phyloP scores from a whole-genome alignment of 129 eudicot genomes.

The Saussurea involucrata region DNA sequence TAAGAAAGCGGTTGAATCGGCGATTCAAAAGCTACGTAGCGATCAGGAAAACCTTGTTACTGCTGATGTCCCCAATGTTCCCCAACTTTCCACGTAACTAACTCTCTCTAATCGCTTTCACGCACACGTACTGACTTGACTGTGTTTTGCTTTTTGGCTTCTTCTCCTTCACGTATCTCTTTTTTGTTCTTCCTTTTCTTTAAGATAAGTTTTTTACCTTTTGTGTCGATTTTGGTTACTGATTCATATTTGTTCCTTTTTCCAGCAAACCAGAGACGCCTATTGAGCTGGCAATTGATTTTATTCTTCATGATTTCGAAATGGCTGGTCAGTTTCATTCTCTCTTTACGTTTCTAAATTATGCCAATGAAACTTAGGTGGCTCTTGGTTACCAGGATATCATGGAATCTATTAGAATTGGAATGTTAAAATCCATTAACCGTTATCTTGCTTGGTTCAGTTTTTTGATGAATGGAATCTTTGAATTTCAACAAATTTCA shows the following conservation, averaged over 20 bases:
- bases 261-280: constrained; percentile 67
- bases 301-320: constrained; percentile 94
- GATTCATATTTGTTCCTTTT: not conserved
- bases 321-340: constrained; percentile 78
- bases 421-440: too few species aligned
- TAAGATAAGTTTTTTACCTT: not conserved
- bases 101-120: constrained; percentile 10
- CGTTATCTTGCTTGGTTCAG: too few species aligned
- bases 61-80: constrained; percentile 25
- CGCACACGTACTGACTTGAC: constrained; percentile 4
- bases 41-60: constrained; percentile 30
- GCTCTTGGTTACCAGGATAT: too few species aligned
- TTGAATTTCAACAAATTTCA: too few species aligned
- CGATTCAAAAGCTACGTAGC: constrained; percentile 57
- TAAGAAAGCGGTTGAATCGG: constrained; percentile 85
- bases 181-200: not conserved
- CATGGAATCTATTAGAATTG: too few species aligned
- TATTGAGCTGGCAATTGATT: constrained; percentile 89
- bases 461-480: too few species aligned
- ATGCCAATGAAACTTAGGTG: too few species aligned
- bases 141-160: not conserved
- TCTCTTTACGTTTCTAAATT: too few species aligned
- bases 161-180: not conserved
- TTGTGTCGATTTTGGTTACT: not conserved
- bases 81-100: constrained; percentile 39